Percentiles rank a stretch among this genome's conserved stretches.
These are phyloP conservation scores for Raphanus sativus DNA, from an alignment of 345 rosid species.

Conservation along the genomic window DNA sequence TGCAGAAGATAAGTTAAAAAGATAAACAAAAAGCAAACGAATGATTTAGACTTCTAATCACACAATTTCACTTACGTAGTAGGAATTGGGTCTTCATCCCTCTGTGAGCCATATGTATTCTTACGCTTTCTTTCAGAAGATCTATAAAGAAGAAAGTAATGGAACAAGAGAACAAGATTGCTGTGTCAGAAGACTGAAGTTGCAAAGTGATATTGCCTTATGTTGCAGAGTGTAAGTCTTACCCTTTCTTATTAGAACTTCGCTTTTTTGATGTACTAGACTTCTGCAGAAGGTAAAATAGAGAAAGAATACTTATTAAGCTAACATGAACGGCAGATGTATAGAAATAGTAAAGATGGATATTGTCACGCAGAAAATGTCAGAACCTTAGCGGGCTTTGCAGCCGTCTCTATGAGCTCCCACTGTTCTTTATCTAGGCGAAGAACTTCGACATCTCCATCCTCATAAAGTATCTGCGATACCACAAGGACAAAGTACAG, in stretches of 20 bases:
- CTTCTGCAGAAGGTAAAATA: slow-evolving; percentile 52
- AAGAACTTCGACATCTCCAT: slow-evolving; percentile 95
- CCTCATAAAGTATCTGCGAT: slow-evolving; percentile 76
- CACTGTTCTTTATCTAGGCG: slow-evolving; percentile 82
- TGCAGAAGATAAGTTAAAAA: neutral
- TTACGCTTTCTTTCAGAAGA: slow-evolving; percentile 52
- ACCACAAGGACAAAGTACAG: slow-evolving; percentile 8
- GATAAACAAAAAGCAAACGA: neutral
- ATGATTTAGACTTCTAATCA: slow-evolving; percentile 7
- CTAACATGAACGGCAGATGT: neutral
- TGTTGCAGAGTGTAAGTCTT: slow-evolving; percentile 21
- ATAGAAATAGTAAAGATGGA: slow-evolving; percentile 19
- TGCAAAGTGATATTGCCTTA: neutral
- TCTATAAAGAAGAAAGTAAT: slow-evolving; percentile 43
- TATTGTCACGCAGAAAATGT: neutral
- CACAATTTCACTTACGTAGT: slow-evolving; percentile 55
- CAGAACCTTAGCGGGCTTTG: slow-evolving; percentile 65
- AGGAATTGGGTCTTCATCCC: slow-evolving; percentile 45
- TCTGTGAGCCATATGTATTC: slow-evolving; percentile 38
- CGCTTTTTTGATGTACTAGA: slow-evolving; percentile 49
- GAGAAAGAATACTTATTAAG: slow-evolving; percentile 13
- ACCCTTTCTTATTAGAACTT: slow-evolving; percentile 49
- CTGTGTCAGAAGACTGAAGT: slow-evolving; percentile 6
- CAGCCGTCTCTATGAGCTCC: slow-evolving; percentile 68
- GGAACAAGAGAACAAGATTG: slow-evolving; percentile 1